Evolutionary conservation across 345 rosid genomes (phyloP).

Genomic region (Excoecaria cochinchinensis): DNA sequence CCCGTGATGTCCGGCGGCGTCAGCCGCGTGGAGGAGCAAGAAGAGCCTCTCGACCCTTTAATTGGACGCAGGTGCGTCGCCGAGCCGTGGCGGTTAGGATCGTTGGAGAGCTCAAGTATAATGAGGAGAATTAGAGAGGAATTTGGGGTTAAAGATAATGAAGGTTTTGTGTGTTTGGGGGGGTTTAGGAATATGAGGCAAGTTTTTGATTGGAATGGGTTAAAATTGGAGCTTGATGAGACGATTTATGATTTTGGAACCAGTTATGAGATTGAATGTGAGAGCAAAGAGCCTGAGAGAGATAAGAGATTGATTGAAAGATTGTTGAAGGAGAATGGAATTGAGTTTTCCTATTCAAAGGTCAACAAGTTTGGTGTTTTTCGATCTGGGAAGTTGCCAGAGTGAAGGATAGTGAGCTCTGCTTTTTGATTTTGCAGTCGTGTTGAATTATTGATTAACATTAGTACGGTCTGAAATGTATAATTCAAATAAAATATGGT

Average conservation of each 20-base stretch:
- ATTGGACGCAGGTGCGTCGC: conserved; percentile 18
- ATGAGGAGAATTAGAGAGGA: conserved; percentile 27
- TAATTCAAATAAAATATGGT: too few species aligned
- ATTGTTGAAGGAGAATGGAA: conserved; percentile 25
- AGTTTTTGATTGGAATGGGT: conserved; percentile 27
- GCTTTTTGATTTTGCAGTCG: conserved; percentile 1
- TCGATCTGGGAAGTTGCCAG: conserved; percentile 28
- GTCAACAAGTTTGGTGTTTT: conserved; percentile 26
- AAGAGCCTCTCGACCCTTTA: conserved; percentile 25
- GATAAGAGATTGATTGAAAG: conserved; percentile 27
- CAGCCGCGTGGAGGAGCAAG: conserved; percentile 31
- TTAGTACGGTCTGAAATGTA: too few species aligned
- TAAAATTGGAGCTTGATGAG: conserved; percentile 30
- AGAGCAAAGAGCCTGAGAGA: conserved; percentile 27
- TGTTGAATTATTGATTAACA: neutral
- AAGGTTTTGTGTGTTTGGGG: conserved; percentile 26
- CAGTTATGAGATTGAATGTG: conserved; percentile 33
- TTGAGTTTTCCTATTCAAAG: conserved; percentile 24
- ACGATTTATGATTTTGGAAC: conserved; percentile 29
- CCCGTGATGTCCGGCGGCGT: conserved; percentile 24
- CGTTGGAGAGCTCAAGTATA: conserved; percentile 18
- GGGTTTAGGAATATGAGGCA: conserved; percentile 29
- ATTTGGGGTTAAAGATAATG: conserved; percentile 16
- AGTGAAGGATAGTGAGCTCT: neutral
- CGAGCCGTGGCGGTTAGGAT: conserved; percentile 16